Base-by-base conservation (phyloP, 345 rosid genomes). In the Salix viminalis region DNA sequence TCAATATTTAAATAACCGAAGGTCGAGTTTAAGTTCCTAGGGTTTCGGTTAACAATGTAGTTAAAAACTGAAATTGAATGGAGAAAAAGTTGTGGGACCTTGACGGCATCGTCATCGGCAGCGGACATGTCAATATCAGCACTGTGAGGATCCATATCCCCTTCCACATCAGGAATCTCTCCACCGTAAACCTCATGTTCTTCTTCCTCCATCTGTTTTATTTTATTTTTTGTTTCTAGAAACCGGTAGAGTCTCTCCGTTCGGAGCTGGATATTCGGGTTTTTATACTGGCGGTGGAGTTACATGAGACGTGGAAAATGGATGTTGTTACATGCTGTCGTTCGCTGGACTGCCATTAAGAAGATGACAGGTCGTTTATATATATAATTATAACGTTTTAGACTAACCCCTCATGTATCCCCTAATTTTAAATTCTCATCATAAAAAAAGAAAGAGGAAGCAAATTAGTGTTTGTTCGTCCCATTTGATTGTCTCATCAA, bases 161-260 rank as follows among this genome's bases (percentile, higher is more conserved):
- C 94, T 64, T 92, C 98, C 88, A 91, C 87, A 86, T 88, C 97
- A 11, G 98, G 98, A 76, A 94, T 92, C 84, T 94, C 98, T 64
- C 92, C 98, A 7, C 97, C 98, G 75, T 94, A 94, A 32, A 94
- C 98, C 91, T 94, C 97, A 65, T 92, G 97, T 83, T 92, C 97
- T 77, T 94, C 97, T 67, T 92, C 98, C 72, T 92, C 97, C 97
- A 91, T 93, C 4, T 56, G 36, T 18, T 32, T 26, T 26, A 0
- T 23, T 12, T 12, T 13, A 0, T 23, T 39, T 2, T 42, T 12
- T 30, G 16, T 30, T 41, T 30, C 34, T 16, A 75, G 72, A 67
- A 67, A 28, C 14, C 7, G 46, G 36, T n/a, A 34, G 12, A n/a
- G 46, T 30, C n/a, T 14, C 11, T 14, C 11, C 28, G 0, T 58